Evolutionary conservation across 2,329 filamentous ascomycete genomes (phyloP), one percentile per base, ranked within the genome.

Genomic region (Cercospora janseana): DNA sequence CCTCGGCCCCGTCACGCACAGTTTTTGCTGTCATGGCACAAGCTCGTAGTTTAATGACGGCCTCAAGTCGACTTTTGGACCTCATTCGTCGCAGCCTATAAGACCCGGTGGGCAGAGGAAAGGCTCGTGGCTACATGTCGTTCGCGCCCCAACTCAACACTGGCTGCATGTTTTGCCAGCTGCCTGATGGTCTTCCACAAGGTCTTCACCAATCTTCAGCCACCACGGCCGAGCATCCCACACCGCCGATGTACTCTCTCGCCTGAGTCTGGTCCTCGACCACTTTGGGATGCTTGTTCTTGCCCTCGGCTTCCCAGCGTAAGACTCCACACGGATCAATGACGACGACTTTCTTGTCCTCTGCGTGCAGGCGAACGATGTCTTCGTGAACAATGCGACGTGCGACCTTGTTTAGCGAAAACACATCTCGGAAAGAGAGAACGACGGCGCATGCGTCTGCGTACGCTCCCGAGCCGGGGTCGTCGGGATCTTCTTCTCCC

Each of bases 341-440:
- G 15, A 60, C 48, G 4, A 56, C 54, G 7, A 60, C 49, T 2
- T 32, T 46, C 24, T 29, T 52, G 0, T 52, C 50, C 12, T 59
- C 54, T 6, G 18, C 20, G 3, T 60, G 41, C 6, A 61, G 21
- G 4, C 57, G 53, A 13, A 35, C 49, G 5, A 61, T 51, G 20
- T 61, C 52, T 29, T 58, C 57, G 41, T 58, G 55, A 7, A 58
- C 37, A 8, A 61, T 42, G 3, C 54, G 26, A 15, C 59, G 49
- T 7, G 59, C 59, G 5, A 60, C 56, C 8, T 54, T 58, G 48
- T 56, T 61, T 8, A 61, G 46, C 1, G 59, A 61, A 34, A 55
- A 61, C 9, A 58, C 59, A 12, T 61, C 57, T 1, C 55, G 53
- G 40, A 61, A 58, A 5, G 59, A 61, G 8, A 61, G 44, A 26